Evolutionary conservation across 2,329 filamentous ascomycete genomes (phyloP), one percentile per base, ranked within the genome.

Genomic region (Pseudocercospora fijiensis): DNA sequence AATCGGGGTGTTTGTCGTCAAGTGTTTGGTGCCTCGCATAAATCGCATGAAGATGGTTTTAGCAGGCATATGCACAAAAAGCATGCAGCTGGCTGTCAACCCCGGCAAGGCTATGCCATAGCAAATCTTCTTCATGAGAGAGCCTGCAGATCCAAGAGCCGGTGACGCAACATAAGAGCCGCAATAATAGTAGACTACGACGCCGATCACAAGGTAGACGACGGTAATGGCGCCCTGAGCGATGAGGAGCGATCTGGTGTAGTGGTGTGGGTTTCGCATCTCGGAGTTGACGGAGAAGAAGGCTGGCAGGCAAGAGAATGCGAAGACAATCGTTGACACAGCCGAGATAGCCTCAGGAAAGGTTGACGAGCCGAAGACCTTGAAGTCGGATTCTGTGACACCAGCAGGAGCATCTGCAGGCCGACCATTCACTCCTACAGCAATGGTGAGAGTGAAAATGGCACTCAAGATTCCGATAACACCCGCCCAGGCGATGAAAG

Each of bases 281-380:
- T 79, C 77, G 0, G 77, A 73, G 1, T 73, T 72, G 59, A 78
- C 75, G 1, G 76, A 72, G 67, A 78, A 75, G 70, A 76, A 79
- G 8, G 72, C 75, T 0, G 77, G 73, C 0, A 77, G 76, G 24
- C 77, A 78, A 3, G 75, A 73, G 58, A 73, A 79, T 5, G 78
- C 73, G 55, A 80, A 80, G 24, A 80, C 69, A 52, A 76, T 66
- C 3, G 75, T 90, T 70, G 81, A 83, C 33, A 89, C 82, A 24
- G 85, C 83, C 11, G 86, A 80, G 71, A 90, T 88, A 18, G 79
- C 85, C 43, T 84, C 79, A 45, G 80, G 78, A 45, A 90, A 74
- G 1, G 60, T 68, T 4, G 69, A 27, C 2, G 51, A 41, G 13
- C 62, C 62, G 6, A 66, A 69, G 79, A 58, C 62, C 30, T 70